Percentiles rank a stretch among this genome's conserved stretches.
These are phyloP conservation scores for Kentomonas sorsogonicus DNA, from an alignment of 208 protist species.

Conservation along the genomic window DNA sequence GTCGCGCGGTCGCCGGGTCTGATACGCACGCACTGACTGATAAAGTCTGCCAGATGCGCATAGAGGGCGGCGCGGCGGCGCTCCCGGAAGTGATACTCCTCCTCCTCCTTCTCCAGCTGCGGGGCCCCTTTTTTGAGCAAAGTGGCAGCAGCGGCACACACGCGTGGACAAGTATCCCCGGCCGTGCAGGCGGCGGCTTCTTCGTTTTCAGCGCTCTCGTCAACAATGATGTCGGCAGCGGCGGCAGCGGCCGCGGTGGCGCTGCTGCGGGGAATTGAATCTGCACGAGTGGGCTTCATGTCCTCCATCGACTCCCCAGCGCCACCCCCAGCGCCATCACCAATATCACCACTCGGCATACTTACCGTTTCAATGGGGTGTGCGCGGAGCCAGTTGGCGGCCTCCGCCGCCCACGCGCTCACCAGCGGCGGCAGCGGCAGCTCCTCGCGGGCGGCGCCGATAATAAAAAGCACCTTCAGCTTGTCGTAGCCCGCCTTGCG, in stretches of 20 bases:
- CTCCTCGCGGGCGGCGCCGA: slow-evolving; percentile 49
- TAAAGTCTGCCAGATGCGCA: slow-evolving; percentile 50
- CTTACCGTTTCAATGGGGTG: too few relatives aligned
- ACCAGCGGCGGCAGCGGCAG: slow-evolving; percentile 66
- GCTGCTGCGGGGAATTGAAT: background rate
- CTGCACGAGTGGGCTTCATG: too few relatives aligned
- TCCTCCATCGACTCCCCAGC: too few relatives aligned
- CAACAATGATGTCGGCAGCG: background rate
- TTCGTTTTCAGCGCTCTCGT: too few relatives aligned
- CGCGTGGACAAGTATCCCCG: too few relatives aligned
- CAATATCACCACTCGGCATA: too few relatives aligned
- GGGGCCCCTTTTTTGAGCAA: background rate
- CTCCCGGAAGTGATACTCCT: background rate
- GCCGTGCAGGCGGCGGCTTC: too few relatives aligned
- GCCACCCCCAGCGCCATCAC: too few relatives aligned
- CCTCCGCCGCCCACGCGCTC: slow-evolving; percentile 31
- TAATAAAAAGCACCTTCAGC: slow-evolving; percentile 47
- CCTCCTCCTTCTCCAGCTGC: background rate
- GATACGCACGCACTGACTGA: slow-evolving; percentile 44
- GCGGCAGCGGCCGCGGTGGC: background rate
- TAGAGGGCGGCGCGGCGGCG: slow-evolving; percentile 12
- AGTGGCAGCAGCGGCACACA: background rate
- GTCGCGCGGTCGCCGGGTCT: slow-evolving; percentile 55
- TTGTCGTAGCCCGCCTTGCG: slow-evolving; percentile 44
- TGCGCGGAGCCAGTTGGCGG: slow-evolving; percentile 25